Conservation (phyloP, 1,284 basidiomycete genomes). For the Trichosporon coremiiforme region DNA sequence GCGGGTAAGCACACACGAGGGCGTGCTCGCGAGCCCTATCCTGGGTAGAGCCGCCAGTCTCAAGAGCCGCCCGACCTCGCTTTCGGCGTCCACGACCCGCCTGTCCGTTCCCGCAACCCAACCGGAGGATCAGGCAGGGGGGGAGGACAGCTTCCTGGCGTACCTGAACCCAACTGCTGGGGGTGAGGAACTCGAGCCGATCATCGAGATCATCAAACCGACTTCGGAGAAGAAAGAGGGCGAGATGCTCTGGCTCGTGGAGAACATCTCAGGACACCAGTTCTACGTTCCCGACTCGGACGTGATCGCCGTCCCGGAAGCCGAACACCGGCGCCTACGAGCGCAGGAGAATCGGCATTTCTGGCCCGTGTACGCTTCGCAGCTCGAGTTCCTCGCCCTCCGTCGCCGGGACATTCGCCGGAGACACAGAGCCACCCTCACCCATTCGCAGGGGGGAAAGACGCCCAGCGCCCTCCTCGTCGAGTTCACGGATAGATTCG, state of each 20-base stretch:
- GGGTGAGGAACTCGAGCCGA: not conserved
- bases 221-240: not conserved
- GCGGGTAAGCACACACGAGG: not conserved
- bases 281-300: conserved; percentile 6
- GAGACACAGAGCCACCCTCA: not conserved
- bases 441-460: not conserved
- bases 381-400: not conserved
- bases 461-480: not conserved
- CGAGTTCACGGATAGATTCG: not conserved
- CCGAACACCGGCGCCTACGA: not conserved
- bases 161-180: not conserved
- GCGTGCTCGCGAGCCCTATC: not conserved
- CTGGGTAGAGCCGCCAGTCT: not conserved
- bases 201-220: not conserved
- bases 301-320: not conserved
- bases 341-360: not conserved
- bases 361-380: conserved; percentile 3
- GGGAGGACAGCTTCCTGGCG: not conserved
- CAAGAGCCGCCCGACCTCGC: not conserved
- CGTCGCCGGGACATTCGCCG: not conserved
- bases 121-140: not conserved
- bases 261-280: conserved; percentile 8
- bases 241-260: conserved; percentile 6
- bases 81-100: no score
- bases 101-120: not conserved